Base-by-base conservation (phyloP, 1,284 basidiomycete species). In the Rhizopogon hawkerae region DNA sequence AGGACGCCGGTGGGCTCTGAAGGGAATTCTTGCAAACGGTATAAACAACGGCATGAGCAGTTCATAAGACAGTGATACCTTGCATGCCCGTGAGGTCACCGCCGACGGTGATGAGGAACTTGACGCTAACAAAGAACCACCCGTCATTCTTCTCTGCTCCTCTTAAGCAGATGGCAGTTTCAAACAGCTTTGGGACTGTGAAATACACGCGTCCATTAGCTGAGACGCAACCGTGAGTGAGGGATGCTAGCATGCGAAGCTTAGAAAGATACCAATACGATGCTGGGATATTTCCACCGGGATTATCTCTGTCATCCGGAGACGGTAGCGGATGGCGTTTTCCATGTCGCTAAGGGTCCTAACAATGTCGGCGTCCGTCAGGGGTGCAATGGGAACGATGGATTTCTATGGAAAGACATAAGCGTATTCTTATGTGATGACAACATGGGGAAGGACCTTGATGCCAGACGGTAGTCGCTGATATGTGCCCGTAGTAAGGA, bases 401-500 rank as follows among this genome's bases (percentile, higher is more conserved):
- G 77, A 70, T 73, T 86, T 83, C 80, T 89, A 51, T 26, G 49
- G 57, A 23, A 47, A 54, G 39, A 50, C 50, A 46, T 59, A 54
- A 61, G 55, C 52, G 43, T 18, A 57, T 39, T 51, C 48, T 34
- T 35, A 37, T 58, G 50, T 47, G 57, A 51, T 47, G 55, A 46
- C 45, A 37, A 52, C 36, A 49, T 21, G 51, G 47, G 39, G 46
- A 62, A 58, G 51, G 48, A 87, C 87, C 77, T 86, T 87, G 62
- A 92, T 87, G 52, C 73, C 76, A 9, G 80, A 75, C 7, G 92
- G 92, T 14, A 94, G 76, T 38, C 89, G 73, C 42, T 79, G 73
- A 60, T 94, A 94, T 26, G 85, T 82, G 1, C 91, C 91, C 13
- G 83, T 84, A 1, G 86, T 86, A 18, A 94, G 73, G 43, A 94